These are phyloP conservation scores for Paecilomyces dactylethromorphus DNA, from an alignment of 2,329 filamentous ascomycete species.

Conservation along the genomic window DNA sequence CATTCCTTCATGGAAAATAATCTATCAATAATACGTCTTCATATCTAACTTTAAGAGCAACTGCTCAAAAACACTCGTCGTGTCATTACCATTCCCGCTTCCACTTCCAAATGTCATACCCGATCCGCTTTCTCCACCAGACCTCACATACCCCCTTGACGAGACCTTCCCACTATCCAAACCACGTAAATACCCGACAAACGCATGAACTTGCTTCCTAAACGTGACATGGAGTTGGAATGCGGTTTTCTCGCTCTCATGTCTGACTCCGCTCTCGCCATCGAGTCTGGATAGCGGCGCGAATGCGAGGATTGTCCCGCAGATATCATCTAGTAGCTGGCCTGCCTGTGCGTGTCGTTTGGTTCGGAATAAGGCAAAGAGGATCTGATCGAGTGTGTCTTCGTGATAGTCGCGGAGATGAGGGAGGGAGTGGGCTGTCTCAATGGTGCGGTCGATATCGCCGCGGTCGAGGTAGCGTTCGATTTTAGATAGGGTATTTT, in stretches of 20 bases:
- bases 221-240: constrained; percentile 58
- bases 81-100: constrained; percentile 16
- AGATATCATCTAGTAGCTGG: constrained; percentile 69
- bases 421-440: constrained; percentile 55
- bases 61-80: constrained; percentile 59
- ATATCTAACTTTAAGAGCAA: constrained; percentile 66
- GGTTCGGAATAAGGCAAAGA: constrained; percentile 65
- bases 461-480: constrained; percentile 50
- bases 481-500: constrained; percentile 57
- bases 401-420: constrained; percentile 65
- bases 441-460: constrained; percentile 40
- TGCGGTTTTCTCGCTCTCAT: constrained; percentile 34
- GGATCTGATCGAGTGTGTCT: constrained; percentile 65
- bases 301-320: constrained; percentile 65
- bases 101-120: constrained; percentile 5
- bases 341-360: constrained; percentile 69
- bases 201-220: constrained; percentile 64
- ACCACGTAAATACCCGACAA: constrained; percentile 65
- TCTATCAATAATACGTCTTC: constrained; percentile 53
- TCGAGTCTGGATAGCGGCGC: constrained; percentile 38
- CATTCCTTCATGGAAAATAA: not conserved
- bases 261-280: constrained; percentile 33
- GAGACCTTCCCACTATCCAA: constrained; percentile 57
- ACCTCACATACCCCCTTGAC: constrained; percentile 25
- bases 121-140: constrained; percentile 18